Conservation (phyloP, 1,284 basidiomycete species). For the Filobasidium uniguttulatum region DNA sequence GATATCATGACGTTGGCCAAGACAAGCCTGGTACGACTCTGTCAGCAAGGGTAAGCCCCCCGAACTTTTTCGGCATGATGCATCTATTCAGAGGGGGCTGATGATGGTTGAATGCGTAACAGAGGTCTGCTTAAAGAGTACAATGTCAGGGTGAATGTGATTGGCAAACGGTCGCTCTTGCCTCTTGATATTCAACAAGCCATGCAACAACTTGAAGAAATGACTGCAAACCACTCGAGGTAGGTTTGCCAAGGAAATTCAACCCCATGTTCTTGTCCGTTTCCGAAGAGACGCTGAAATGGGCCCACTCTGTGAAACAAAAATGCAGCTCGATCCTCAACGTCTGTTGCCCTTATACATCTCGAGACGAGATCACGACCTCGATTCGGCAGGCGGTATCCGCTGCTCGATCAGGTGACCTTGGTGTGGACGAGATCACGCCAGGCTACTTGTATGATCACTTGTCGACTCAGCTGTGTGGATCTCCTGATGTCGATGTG, state of each 20-base stretch:
- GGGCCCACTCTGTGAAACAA: too few relatives aligned
- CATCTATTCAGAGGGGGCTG: too few relatives aligned
- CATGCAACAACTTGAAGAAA: conserved; percentile 56
- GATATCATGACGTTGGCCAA: conserved; percentile 75
- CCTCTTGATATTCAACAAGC: conserved; percentile 60
- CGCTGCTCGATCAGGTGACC: conserved; percentile 39
- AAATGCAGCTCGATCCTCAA: conserved; percentile 67
- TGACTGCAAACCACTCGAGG: conserved; percentile 64
- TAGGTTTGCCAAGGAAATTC: too few relatives aligned
- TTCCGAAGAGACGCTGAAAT: too few relatives aligned
- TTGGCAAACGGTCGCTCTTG: conserved; percentile 65
- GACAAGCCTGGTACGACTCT: conserved; percentile 68
- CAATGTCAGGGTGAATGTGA: conserved; percentile 69
- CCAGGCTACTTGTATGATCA: conserved; percentile 16
- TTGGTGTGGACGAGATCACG: conserved; percentile 1
- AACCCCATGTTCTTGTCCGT: too few relatives aligned
- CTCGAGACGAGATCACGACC: conserved; percentile 77
- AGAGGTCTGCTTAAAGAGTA: too few relatives aligned
- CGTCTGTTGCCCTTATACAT: conserved; percentile 86
- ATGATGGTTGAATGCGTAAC: too few relatives aligned
- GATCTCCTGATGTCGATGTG: conserved; percentile 67
- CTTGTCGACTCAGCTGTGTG: conserved; percentile 16
- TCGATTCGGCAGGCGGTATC: conserved; percentile 53
- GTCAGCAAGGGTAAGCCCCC: conserved; percentile 64
- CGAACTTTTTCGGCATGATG: too few relatives aligned